These are phyloP conservation scores for Ophiostoma pallidulum DNA, from an alignment of 2,329 filamentous ascomycete genomes.

Conservation along the genomic window DNA sequence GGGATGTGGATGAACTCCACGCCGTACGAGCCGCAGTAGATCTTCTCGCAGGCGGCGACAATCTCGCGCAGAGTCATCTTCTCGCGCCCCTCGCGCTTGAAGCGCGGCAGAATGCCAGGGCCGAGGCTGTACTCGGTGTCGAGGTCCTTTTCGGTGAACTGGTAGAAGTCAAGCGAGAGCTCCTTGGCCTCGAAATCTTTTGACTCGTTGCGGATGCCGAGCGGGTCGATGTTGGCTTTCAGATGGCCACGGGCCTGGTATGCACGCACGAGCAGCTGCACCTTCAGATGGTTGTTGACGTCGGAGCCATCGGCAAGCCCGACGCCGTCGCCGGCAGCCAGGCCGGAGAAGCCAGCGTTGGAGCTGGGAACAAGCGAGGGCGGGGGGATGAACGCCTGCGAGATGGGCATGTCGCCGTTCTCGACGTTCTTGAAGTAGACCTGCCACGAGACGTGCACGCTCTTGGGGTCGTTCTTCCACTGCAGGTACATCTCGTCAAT, in stretches of 20 bases:
- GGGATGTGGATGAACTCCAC: constrained; percentile 99
- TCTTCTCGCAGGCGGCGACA: constrained; percentile 81
- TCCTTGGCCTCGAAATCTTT: constrained; percentile 86
- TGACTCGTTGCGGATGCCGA: constrained; percentile 82
- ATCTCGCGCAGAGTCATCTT: constrained; percentile 98
- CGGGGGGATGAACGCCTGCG: constrained; percentile 91
- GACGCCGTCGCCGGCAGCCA: constrained; percentile 54
- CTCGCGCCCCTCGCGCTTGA: constrained; percentile 76
- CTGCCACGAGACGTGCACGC: constrained; percentile 97
- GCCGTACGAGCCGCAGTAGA: constrained; percentile 96
- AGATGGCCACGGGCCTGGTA: constrained; percentile 98
- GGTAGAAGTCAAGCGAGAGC: constrained; percentile 85
- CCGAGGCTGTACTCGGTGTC: constrained; percentile 87
- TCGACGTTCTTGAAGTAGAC: constrained; percentile 99
- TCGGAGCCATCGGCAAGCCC: constrained; percentile 63
- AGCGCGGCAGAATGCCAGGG: constrained; percentile 88
- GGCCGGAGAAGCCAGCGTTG: constrained; percentile 64
- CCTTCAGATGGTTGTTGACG: constrained; percentile 93
- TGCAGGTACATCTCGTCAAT: constrained; percentile 99
- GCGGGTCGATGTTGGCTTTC: constrained; percentile 94
- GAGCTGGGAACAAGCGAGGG: constrained; percentile 82
- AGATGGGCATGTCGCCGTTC: constrained; percentile 92
- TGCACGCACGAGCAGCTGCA: constrained; percentile 90
- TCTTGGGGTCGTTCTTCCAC: constrained; percentile 89
- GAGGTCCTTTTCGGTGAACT: constrained; percentile 89